Percentiles rank a stretch among this genome's conserved stretches.
Conservation (phyloP, 345 rosid species). For the Sapria himalayana region DNA sequence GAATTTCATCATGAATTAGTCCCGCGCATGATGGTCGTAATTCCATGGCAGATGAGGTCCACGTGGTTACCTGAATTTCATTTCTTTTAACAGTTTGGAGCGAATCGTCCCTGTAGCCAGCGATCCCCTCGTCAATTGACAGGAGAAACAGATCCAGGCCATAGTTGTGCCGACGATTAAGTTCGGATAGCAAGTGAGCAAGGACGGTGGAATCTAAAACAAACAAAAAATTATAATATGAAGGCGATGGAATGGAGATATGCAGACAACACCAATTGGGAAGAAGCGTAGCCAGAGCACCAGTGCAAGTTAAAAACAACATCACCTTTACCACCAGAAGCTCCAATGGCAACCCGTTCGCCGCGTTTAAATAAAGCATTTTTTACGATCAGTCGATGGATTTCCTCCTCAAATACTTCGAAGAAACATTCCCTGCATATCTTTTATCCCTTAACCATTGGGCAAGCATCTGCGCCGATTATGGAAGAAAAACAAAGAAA, state of each 20-base stretch:
- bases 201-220: constrained; percentile 77
- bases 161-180: constrained; percentile 50
- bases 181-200: constrained; percentile 62
- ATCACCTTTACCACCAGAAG: constrained; percentile 89
- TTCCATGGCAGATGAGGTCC: too few relatives aligned
- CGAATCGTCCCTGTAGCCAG: constrained; percentile 85
- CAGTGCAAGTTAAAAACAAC: neutral
- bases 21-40: too few relatives aligned
- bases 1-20: too few relatives aligned
- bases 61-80: constrained; percentile 44
- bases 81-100: constrained; percentile 88
- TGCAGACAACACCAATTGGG: neutral
- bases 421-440: constrained; percentile 85
- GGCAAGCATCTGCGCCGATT: neutral
- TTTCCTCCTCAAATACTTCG: constrained; percentile 68
- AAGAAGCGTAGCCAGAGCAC: too few relatives aligned
- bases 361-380: constrained; percentile 54
- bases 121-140: constrained; percentile 80
- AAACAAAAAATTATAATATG: neutral
- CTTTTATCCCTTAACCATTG: constrained; percentile 11
- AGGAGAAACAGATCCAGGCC: constrained; percentile 69
- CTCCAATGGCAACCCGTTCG: constrained; percentile 73
- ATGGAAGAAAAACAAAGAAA: neutral
- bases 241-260: neutral
- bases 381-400: constrained; percentile 47